Conservation (phyloP, 73 alveolate species). For the Breviolum minutum region DNA sequence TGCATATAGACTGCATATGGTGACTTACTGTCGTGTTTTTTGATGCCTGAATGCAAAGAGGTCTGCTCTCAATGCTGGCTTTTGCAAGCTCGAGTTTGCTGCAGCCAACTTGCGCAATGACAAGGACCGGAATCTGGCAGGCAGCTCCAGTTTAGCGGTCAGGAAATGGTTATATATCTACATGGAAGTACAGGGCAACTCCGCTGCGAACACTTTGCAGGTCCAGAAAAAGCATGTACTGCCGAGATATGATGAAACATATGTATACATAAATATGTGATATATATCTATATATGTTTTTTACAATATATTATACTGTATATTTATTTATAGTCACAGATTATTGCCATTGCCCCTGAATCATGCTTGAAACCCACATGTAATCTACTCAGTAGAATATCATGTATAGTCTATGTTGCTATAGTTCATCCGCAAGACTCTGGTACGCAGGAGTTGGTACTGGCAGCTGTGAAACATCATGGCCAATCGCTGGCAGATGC, state of each 20-base stretch:
- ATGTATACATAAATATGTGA: not conserved
- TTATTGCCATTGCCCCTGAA: not conserved
- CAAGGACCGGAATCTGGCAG: not conserved
- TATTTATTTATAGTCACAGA: not conserved
- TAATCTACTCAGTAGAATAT: not conserved
- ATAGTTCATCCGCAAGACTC: not conserved
- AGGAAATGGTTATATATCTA: not conserved
- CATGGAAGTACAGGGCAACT: not conserved
- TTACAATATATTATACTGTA: too few species aligned
- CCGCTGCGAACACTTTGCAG: not conserved
- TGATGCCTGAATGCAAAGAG: not conserved
- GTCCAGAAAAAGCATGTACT: not conserved
- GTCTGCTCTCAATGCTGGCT: conserved; percentile 22
- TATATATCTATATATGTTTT: too few species aligned
- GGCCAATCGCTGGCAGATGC: conserved; percentile 46
- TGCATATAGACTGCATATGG: too few species aligned
- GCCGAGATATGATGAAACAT: not conserved
- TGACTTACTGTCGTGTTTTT: too few species aligned
- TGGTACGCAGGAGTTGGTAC: conserved; percentile 22
- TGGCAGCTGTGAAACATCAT: conserved; percentile 34
- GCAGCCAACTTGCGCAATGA: conserved; percentile 9
- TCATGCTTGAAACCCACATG: not conserved
- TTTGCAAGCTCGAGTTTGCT: conserved; percentile 45
- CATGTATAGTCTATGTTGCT: not conserved
- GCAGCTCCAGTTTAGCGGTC: too few species aligned